Evolutionary conservation across 140 eudicot species (phyloP).

Genomic region (Bidens hawaiensis): DNA sequence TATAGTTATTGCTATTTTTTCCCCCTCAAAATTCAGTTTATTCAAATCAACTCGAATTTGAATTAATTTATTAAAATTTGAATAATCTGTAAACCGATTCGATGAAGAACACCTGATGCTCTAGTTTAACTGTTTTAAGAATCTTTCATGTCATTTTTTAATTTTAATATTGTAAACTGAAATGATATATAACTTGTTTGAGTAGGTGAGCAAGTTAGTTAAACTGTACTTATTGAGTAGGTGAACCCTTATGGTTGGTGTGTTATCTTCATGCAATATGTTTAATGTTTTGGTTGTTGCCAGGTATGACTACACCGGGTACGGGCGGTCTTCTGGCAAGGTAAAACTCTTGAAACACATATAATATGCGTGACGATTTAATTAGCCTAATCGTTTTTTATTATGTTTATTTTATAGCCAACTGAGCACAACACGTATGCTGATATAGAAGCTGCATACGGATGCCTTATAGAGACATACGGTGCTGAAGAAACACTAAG

Average conservation of each 20-base stretch:
- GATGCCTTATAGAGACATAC: constrained; percentile 38
- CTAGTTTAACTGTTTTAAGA: not conserved
- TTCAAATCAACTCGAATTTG: not conserved
- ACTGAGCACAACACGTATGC: constrained; percentile 40
- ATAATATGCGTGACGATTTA: not conserved
- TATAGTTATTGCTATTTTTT: too few relatives aligned
- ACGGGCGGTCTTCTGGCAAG: constrained; percentile 46
- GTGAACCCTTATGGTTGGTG: not conserved
- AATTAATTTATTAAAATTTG: too few relatives aligned
- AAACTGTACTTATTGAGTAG: not conserved
- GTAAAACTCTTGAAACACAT: constrained; percentile 14
- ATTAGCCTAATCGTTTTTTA: not conserved
- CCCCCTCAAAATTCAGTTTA: not conserved
- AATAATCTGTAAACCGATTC: too few relatives aligned
- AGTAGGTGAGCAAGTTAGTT: not conserved
- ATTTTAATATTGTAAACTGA: too few relatives aligned
- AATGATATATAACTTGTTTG: too few relatives aligned
- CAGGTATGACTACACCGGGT: constrained; percentile 46
- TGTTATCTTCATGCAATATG: not conserved
- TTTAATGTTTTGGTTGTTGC: constrained; percentile 5
- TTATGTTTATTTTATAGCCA: constrained; percentile 29
- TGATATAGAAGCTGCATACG: constrained; percentile 40
- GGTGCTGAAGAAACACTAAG: constrained; percentile 25
- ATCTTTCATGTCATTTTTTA: too few relatives aligned
- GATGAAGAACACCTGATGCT: not conserved